Evolutionary conservation across 345 rosid species (phyloP), one percentile per base, ranked within the genome.

Genomic region (Turritis glabra): DNA sequence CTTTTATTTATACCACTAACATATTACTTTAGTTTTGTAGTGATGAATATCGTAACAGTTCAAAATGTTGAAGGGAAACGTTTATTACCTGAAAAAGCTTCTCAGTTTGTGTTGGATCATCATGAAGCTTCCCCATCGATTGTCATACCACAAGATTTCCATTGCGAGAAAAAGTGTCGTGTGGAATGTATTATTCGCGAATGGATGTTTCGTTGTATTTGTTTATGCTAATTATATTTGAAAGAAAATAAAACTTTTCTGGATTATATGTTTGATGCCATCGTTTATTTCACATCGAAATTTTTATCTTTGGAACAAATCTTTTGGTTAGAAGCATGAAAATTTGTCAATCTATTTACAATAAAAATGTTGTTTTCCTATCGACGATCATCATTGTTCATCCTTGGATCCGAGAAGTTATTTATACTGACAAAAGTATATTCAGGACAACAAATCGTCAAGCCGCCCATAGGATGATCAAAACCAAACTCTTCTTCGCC

Each of bases 401-500:
- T 48, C 69, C 37, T 47, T 30, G 40, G 25, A 83, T 41, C 46
- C 55, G 18, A 14, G 82, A 82, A 69, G 80, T 82, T 55, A 84
- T 57, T 82, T 55, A 84, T 57, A 22, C 68, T 35, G 27, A 79
- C 0, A 67, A 84, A 88, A 4, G 64, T 69, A 7, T 84, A 77
- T 74, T 80, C 82, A 7, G 72, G 48, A 69, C 87, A 84, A 10
- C 82, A 86, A 54, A 88, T 76, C n/a, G 79, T 86, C 19, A 86
- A 66, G 35, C 84, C 85, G 0, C 88, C 87, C 74, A 62, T 85
- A 6, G 83, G 84, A 81, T 83, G 85, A 50, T 82, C 66, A 17
- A 75, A 80, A 0, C 86, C 83, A 7, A 76, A 80, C 62, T 85
- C 87, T 69, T 88, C 85, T 58, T 82, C 93, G 2, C 79, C 72